A percentile compares a stretch with the other conserved stretches of the same genome.
Evolutionary conservation across 768 basidiomycete species (phyloP).

Genomic region (Phaffia australis): DNA sequence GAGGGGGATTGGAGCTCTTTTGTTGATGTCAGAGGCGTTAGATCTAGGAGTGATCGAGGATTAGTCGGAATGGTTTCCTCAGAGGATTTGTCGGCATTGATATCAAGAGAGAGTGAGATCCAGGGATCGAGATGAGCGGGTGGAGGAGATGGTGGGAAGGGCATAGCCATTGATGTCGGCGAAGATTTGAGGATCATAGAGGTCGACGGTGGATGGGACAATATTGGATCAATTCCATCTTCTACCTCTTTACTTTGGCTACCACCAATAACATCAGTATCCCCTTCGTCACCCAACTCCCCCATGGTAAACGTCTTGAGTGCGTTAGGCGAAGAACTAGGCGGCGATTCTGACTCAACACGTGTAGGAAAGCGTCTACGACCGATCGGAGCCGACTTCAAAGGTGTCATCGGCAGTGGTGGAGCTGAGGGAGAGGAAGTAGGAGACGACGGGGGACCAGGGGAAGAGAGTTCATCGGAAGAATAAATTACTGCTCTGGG

Average conservation of each 20-base stretch:
- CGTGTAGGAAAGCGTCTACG: conserved; percentile 19
- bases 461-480: neutral
- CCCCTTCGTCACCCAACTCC: neutral
- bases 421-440: neutral
- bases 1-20: neutral
- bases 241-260: neutral
- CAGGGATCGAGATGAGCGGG: neutral
- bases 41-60: neutral
- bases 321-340: conserved; percentile 4
- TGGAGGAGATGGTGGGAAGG: neutral
- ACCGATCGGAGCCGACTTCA: conserved; percentile 1
- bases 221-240: neutral
- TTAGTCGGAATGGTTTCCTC: neutral
- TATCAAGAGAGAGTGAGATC: conserved; percentile 3
- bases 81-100: conserved; percentile 2
- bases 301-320: neutral
- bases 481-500: neutral
- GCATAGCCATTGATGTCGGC: neutral
- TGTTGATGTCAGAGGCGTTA: neutral
- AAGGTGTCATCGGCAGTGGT: neutral
- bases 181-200: neutral
- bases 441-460: conserved; percentile 1
- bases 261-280: neutral
- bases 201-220: neutral
- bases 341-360: conserved; percentile 23